These are phyloP conservation scores for Fonticula alba DNA, from an alignment of 78 protist genomes.

Conservation along the genomic window DNA sequence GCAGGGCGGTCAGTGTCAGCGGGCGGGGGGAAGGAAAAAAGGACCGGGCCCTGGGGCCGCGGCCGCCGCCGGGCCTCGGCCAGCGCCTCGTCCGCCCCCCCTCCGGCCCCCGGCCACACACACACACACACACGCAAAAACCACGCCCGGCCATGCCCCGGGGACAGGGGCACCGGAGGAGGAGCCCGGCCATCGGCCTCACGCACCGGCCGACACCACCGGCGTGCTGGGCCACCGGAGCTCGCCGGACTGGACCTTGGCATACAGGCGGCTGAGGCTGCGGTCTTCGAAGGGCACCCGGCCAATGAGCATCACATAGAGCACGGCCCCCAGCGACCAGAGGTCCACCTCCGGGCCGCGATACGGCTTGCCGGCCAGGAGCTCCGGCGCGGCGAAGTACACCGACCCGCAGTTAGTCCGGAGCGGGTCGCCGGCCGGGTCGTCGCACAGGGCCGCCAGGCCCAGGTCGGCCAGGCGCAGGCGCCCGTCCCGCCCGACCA, in stretches of 20 bases:
- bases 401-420: not conserved
- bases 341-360: not conserved
- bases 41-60: too few species aligned
- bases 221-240: not conserved
- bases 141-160: too few species aligned
- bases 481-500: not conserved
- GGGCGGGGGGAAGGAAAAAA: too few species aligned
- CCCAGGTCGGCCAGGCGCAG: slow-evolving; percentile 9
- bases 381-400: not conserved
- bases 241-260: not conserved
- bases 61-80: too few species aligned
- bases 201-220: too few species aligned
- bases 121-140: too few species aligned
- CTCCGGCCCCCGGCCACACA: too few species aligned
- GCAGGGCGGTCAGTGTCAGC: too few species aligned
- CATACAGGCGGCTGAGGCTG: not conserved
- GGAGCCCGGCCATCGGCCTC: too few species aligned
- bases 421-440: not conserved
- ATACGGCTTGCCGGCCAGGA: not conserved
- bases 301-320: slow-evolving; percentile 14
- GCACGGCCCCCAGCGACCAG: slow-evolving; percentile 15
- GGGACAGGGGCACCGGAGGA: too few species aligned
- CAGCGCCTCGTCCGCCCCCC: too few species aligned
- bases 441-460: slow-evolving; percentile 7
- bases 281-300: slow-evolving; percentile 19